A percentile compares a stretch with the other conserved stretches of the same genome.
Evolutionary conservation across 345 rosid species (phyloP).

Genomic region (Mercurialis annua): DNA sequence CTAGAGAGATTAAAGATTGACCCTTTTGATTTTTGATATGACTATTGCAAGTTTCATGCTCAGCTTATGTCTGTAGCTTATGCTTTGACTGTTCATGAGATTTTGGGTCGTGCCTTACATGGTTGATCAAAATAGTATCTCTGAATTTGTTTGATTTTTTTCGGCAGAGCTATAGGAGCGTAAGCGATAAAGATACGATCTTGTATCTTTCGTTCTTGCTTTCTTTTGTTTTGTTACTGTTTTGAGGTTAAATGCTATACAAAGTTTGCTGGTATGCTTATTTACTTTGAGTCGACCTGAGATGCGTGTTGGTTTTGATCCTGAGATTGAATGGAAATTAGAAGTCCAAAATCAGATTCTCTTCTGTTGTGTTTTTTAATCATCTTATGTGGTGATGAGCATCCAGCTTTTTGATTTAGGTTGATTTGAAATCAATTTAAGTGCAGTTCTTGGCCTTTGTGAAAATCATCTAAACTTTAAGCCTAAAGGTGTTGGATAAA

Average conservation of each 20-base stretch:
- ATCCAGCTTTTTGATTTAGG: not conserved
- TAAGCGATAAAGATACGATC: not conserved
- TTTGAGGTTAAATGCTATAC: not conserved
- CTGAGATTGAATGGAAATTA: not conserved
- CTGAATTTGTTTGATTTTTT: not conserved
- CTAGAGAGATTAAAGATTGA: slow-evolving; percentile 1
- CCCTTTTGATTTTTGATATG: not conserved
- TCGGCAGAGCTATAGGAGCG: not conserved
- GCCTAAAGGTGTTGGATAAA: not conserved
- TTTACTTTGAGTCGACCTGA: not conserved
- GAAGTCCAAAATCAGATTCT: not conserved
- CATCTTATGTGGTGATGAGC: not conserved
- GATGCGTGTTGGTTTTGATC: not conserved
- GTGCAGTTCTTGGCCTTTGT: not conserved
- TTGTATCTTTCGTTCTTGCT: not conserved
- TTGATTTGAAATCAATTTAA: not conserved
- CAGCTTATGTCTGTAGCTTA: too few relatives aligned
- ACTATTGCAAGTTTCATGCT: not conserved
- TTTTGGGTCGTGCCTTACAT: not conserved
- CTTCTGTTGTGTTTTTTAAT: too few relatives aligned
- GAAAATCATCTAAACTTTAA: not conserved
- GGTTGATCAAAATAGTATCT: not conserved
- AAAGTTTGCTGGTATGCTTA: not conserved
- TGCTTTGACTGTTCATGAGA: too few relatives aligned
- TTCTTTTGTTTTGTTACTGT: not conserved